Evolutionary conservation across 768 basidiomycete species (phyloP), one percentile per base, ranked within the genome.

Genomic region (Trametes elegans): DNA sequence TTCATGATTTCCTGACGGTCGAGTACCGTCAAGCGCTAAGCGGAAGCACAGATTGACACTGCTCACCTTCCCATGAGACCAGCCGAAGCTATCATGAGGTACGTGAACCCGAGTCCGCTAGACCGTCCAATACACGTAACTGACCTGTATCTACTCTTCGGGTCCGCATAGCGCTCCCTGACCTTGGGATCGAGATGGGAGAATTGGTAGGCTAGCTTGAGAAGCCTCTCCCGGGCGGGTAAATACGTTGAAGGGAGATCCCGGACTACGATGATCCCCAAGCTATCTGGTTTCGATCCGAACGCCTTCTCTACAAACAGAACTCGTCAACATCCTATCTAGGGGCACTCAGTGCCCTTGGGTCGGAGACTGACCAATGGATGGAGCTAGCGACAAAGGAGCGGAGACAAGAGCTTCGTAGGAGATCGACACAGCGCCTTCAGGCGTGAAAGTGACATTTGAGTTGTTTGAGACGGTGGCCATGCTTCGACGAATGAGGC

Each of bases 1-100:
- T 98, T 98, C 94, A 98, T 97, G 41, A 95, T 83, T 78, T 98
- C 96, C 85, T 91, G n/a, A 50, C 26, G 28, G 2, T n/a, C 5
- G 39, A 52, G 14, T 5, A 7, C 10, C 2, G 26, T 43, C 26
- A 44, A 27, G 21, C 2, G 31, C 18, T 56, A 34, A 55, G 46
- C 19, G 3, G 23, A 24, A 29, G n/a, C 13, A 53, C 19, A n/a
- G 10, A 28, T 21, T 21, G 42, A 19, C 21, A 21, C 9, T 27
- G 58, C 67, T 47, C 62, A 85, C 89, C 79, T 98, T 97, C 50
- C 96, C 96, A 71, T 96, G 91, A 39, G 88, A 91, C 96, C 96
- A 98, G n/a, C 96, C 96, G 70, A 94, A 98, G 67, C 87, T 90
- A 58, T 42, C 9, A 11, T 23, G 1, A 9, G 2, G 47, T 43